These are phyloP conservation scores for Ceratocystiopsis brevicomis DNA, from an alignment of 2,329 filamentous ascomycete species.

Conservation along the genomic window DNA sequence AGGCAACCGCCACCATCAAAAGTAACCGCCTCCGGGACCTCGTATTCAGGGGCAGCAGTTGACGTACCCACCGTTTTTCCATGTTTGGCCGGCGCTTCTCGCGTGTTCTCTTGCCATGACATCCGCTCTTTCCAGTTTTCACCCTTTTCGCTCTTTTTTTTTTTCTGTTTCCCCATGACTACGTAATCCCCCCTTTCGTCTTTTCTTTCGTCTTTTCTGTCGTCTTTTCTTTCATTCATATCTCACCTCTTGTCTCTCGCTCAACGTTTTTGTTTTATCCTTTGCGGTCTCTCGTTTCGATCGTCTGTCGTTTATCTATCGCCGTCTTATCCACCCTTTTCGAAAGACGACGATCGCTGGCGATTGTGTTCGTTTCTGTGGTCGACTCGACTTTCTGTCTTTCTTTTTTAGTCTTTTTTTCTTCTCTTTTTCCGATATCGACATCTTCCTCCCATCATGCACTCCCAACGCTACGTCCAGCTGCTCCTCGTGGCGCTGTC, in stretches of 20 bases:
- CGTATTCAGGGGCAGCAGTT: no score
- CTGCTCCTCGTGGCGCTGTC: slow-evolving; percentile 31
- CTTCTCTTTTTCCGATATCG: neutral
- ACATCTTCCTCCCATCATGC: slow-evolving; percentile 20
- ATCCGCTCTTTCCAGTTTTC: no score
- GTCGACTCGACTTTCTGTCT: neutral
- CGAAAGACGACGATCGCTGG: no score
- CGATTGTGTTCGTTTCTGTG: neutral
- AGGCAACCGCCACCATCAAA: no score
- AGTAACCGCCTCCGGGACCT: no score
- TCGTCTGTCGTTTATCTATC: no score
- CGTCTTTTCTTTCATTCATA: neutral
- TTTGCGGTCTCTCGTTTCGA: neutral
- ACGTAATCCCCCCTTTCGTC: neutral
- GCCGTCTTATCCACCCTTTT: no score
- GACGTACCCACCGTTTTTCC: neutral
- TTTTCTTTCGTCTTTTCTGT: neutral
- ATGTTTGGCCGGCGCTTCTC: neutral
- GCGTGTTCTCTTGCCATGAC: no score
- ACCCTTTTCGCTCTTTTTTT: neutral
- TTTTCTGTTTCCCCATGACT: neutral
- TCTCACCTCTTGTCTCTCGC: neutral
- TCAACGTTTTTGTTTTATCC: neutral
- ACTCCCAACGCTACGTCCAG: slow-evolving; percentile 24
- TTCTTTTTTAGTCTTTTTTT: neutral